Evolutionary conservation across 75 land plant species (phyloP).

Genomic region (Azolla pinnata): DNA sequence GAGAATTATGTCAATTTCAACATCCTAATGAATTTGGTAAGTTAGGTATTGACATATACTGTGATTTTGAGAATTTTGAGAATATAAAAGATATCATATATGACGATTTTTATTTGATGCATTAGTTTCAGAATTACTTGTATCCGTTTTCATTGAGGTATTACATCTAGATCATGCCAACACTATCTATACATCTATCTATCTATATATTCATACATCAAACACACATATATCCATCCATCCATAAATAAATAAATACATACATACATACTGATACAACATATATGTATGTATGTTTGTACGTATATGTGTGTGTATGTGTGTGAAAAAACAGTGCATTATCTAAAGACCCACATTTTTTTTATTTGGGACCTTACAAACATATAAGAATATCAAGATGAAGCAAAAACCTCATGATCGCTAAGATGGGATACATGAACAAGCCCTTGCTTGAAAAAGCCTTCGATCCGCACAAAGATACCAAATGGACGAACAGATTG

Average conservation of each 20-base stretch:
- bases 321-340: background rate
- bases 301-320: background rate
- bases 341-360: background rate
- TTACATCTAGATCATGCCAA: no score
- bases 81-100: no score
- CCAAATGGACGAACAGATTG: slow-evolving; percentile 30
- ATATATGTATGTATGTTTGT: background rate
- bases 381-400: background rate
- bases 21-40: no score
- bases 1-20: no score
- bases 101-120: no score
- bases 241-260: no score
- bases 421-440: slow-evolving; percentile 30
- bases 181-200: background rate
- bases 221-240: background rate
- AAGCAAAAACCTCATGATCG: slow-evolving; percentile 16
- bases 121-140: no score
- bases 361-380: background rate
- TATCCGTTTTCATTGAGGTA: no score
- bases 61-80: no score
- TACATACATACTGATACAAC: no score
- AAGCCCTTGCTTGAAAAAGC: slow-evolving; percentile 26
- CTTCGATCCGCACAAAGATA: slow-evolving; percentile 24
- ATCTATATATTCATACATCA: background rate
- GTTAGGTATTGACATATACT: no score